Percentiles rank a stretch among this genome's conserved stretches.
These are phyloP conservation scores for Hibiscus tridactylites DNA, from an alignment of 345 rosid species.

Conservation along the genomic window DNA sequence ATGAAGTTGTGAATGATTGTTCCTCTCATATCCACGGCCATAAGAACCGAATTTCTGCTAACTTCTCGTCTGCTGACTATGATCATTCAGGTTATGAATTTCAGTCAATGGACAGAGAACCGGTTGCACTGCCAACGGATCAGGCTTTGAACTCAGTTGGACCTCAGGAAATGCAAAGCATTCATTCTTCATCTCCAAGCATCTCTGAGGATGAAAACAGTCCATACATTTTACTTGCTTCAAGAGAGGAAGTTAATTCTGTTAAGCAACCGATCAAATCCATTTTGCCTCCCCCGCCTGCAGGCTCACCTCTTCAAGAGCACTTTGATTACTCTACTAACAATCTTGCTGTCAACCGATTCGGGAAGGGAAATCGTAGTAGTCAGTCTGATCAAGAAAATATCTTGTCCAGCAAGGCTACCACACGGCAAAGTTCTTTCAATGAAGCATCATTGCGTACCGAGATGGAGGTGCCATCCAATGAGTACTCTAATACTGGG, in stretches of 20 bases:
- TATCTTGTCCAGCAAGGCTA: constrained; percentile 33
- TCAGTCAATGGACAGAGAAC: constrained; percentile 47
- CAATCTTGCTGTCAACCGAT: constrained; percentile 39
- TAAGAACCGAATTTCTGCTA: constrained; percentile 24
- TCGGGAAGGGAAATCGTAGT: constrained; percentile 66
- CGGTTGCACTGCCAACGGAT: constrained; percentile 26
- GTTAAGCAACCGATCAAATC: constrained; percentile 27
- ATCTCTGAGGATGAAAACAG: constrained; percentile 60
- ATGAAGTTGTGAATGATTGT: constrained; percentile 25
- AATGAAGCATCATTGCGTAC: constrained; percentile 56
- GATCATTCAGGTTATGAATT: constrained; percentile 65
- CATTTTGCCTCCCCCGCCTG: constrained; percentile 33
- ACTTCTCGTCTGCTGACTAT: constrained; percentile 74
- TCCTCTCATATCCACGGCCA: constrained; percentile 24
- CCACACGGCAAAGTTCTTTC: constrained; percentile 54
- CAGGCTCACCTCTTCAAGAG: constrained; percentile 55
- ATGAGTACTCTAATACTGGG: constrained; percentile 54
- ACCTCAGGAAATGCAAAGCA: constrained; percentile 57
- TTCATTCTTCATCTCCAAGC: constrained; percentile 49
- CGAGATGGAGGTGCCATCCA: constrained; percentile 66
- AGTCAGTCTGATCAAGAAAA: constrained; percentile 71
- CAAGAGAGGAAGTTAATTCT: constrained; percentile 18
- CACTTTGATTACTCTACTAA: constrained; percentile 50
- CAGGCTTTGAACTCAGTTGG: constrained; percentile 33
- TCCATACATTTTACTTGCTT: constrained; percentile 36